A percentile compares a stretch with the other conserved stretches of the same genome.
These are phyloP conservation scores for Sordaria brevicollis DNA, from an alignment of 495 filamentous ascomycete species.

Conservation along the genomic window DNA sequence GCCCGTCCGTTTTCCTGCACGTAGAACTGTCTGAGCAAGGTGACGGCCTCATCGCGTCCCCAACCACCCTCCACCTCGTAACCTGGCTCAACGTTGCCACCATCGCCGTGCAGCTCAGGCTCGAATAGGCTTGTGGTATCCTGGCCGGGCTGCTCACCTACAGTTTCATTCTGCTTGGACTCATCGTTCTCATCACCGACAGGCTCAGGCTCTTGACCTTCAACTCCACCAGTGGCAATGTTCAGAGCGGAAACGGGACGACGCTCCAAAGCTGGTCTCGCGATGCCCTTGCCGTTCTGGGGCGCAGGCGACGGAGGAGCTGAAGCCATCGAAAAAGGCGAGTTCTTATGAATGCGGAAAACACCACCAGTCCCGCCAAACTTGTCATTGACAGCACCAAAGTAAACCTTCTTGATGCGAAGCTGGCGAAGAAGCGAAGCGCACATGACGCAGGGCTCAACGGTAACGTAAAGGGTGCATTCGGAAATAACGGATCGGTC, in stretches of 20 bases:
- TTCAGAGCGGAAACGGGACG: slow-evolving; percentile 12
- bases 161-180: not conserved
- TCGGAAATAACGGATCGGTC: slow-evolving; percentile 48
- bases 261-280: slow-evolving; percentile 15
- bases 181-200: slow-evolving; percentile 3
- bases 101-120: slow-evolving; percentile 23
- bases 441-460: slow-evolving; percentile 98
- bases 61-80: slow-evolving; percentile 75
- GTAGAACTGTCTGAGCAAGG: slow-evolving; percentile 84
- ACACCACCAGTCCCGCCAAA: slow-evolving; percentile 95
- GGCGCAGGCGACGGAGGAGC: slow-evolving; percentile 17
- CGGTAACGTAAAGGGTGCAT: slow-evolving; percentile 86
- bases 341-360: slow-evolving; percentile 73
- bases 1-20: slow-evolving; percentile 87
- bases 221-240: not conserved
- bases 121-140: not conserved
- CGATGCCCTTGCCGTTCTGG: slow-evolving; percentile 19
- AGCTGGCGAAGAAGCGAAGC: slow-evolving; percentile 84
- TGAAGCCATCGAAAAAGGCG: slow-evolving; percentile 16
- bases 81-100: slow-evolving; percentile 50
- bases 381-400: slow-evolving; percentile 88
- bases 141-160: not conserved
- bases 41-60: slow-evolving; percentile 79
- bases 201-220: not conserved
- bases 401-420: slow-evolving; percentile 73